Evolutionary conservation across 2,329 filamentous ascomycete genomes (phyloP).

Genomic region (Verticillium isaacii): DNA sequence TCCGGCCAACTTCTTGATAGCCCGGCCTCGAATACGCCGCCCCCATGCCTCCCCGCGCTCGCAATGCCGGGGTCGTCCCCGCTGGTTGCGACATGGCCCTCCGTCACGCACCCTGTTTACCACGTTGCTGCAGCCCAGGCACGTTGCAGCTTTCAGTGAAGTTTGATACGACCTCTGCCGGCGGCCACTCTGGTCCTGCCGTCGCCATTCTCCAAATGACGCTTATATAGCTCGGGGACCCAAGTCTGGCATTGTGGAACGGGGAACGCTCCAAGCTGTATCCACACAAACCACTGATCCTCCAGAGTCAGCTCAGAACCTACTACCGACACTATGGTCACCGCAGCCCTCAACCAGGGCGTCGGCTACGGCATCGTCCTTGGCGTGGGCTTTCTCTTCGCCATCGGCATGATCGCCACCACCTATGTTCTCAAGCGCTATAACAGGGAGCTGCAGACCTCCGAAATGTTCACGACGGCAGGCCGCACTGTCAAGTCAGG

Average conservation of each 20-base stretch:
- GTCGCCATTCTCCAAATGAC: neutral
- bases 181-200: constrained; percentile 5
- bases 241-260: neutral
- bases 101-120: neutral
- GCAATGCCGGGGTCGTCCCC: neutral
- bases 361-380: constrained; percentile 77
- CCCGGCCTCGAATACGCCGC: neutral
- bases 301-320: neutral
- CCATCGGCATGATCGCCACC: constrained; percentile 70
- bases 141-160: neutral
- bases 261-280: neutral
- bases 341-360: constrained; percentile 43
- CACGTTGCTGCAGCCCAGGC: neutral
- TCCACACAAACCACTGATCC: neutral
- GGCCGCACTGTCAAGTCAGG: constrained; percentile 78
- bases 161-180: constrained; percentile 1
- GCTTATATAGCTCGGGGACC: constrained; percentile 6
- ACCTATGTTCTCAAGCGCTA: constrained; percentile 64
- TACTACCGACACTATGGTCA: constrained; percentile 8
- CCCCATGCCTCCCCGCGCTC: neutral
- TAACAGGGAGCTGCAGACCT: constrained; percentile 70
- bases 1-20: neutral
- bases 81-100: neutral
- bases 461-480: constrained; percentile 79
- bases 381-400: constrained; percentile 69